These are phyloP conservation scores for Tuctoria greenei DNA, from an alignment of 176 grass and related monocot species.

Conservation along the genomic window DNA sequence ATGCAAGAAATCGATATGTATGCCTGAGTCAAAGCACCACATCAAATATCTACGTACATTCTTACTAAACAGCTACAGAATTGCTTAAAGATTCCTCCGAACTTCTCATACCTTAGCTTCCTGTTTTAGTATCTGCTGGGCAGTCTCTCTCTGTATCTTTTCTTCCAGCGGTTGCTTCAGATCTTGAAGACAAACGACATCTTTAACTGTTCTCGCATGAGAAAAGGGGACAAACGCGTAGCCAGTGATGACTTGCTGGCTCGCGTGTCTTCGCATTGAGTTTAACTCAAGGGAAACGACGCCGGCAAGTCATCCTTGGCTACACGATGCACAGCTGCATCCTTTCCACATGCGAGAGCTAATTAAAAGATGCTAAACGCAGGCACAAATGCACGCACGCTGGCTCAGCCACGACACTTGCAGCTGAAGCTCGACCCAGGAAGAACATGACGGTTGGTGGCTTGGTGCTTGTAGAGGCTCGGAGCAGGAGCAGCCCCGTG, in stretches of 20 bases:
- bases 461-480: too few relatives aligned
- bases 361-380: slow-evolving; percentile 32
- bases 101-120: neutral
- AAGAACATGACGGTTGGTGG: neutral
- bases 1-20: neutral
- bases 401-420: neutral
- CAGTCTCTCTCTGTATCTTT: too few relatives aligned
- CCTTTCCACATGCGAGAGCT: slow-evolving; percentile 70
- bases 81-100: neutral
- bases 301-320: slow-evolving; percentile 96
- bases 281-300: neutral
- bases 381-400: neutral
- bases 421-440: neutral
- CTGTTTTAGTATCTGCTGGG: neutral
- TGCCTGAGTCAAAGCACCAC: neutral
- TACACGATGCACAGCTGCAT: slow-evolving; percentile 58
- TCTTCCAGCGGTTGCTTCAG: neutral
- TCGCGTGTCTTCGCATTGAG: neutral
- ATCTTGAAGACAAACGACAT: neutral
- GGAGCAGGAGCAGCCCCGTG: too few relatives aligned
- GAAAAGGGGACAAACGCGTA: slow-evolving; percentile 66
- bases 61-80: neutral
- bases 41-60: neutral
- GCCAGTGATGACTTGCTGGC: slow-evolving; percentile 57
- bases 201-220: slow-evolving; percentile 60